These are phyloP conservation scores for Fistulinella prunicolor DNA, from an alignment of 768 basidiomycete species.

Conservation along the genomic window DNA sequence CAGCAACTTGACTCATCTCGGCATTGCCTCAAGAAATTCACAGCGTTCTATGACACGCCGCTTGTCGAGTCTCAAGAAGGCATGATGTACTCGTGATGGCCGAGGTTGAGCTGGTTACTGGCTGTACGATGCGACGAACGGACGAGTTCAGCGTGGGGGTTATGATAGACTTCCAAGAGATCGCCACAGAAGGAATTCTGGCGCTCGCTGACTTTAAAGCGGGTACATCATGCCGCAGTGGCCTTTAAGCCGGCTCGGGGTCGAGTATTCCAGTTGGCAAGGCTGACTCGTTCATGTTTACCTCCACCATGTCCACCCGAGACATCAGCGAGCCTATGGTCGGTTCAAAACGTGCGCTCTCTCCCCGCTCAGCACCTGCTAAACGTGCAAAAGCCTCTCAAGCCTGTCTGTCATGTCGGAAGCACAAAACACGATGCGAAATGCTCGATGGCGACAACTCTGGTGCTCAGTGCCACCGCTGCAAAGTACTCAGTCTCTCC, in stretches of 20 bases:
- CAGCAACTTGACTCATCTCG: conserved; percentile 26
- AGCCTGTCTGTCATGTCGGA: conserved; percentile 46
- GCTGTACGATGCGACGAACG: background rate
- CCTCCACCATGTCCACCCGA: conserved; percentile 15
- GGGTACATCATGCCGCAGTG: conserved; percentile 12
- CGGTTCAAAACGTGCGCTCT: conserved; percentile 31
- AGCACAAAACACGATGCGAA: conserved; percentile 50
- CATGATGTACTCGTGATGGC: background rate
- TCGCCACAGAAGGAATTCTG: background rate
- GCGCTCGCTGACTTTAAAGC: conserved; percentile 28
- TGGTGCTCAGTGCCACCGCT: conserved; percentile 44
- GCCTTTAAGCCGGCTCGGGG: conserved; percentile 11
- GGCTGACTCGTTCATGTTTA: conserved; percentile 2
- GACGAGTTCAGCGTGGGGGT: background rate
- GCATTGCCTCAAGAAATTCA: conserved; percentile 1
- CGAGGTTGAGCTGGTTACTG: background rate
- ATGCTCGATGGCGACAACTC: conserved; percentile 40
- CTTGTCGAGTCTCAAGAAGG: background rate
- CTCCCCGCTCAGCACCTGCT: conserved; percentile 28
- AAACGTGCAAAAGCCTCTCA: conserved; percentile 44
- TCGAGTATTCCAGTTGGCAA: conserved; percentile 1
- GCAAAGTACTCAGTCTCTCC: conserved; percentile 44
- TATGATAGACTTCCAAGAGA: conserved; percentile 5
- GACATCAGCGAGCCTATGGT: conserved; percentile 20
- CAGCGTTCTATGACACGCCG: background rate